phyloP scores from a whole-genome alignment of 306 rosid species.

The Delonix regia region DNA sequence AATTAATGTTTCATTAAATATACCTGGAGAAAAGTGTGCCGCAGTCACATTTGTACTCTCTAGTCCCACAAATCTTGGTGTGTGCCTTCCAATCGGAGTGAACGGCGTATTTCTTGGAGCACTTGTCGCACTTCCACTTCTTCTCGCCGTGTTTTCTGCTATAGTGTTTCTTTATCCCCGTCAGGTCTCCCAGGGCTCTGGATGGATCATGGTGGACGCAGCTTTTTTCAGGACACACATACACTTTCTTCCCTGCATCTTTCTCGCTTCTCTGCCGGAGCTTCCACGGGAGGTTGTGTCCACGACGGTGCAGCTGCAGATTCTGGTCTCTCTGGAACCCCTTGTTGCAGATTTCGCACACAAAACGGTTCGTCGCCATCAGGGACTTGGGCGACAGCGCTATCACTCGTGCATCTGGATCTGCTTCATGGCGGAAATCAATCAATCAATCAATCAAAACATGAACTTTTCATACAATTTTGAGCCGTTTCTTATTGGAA shows the following conservation, averaged over 20 bases:
- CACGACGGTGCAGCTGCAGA: slow-evolving; percentile 10
- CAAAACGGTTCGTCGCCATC: background rate
- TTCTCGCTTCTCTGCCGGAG: slow-evolving; percentile 57
- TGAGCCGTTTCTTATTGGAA: no score
- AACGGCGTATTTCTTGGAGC: slow-evolving; percentile 9
- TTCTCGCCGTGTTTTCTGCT: background rate
- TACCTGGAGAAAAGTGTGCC: slow-evolving; percentile 76
- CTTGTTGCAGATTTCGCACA: slow-evolving; percentile 2
- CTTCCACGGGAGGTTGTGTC: background rate
- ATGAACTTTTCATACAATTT: background rate
- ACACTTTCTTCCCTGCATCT: slow-evolving; percentile 72
- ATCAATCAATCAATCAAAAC: no score
- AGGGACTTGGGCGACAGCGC: background rate
- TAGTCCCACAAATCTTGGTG: background rate
- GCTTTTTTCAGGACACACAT: slow-evolving; percentile 83
- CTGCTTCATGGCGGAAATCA: background rate
- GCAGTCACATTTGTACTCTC: background rate
- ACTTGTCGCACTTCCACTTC: background rate
- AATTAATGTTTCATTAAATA: background rate
- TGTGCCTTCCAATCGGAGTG: slow-evolving; percentile 6
- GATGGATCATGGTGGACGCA: slow-evolving; percentile 87
- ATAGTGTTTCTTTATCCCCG: background rate
- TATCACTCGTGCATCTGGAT: background rate
- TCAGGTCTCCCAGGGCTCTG: slow-evolving; percentile 31
- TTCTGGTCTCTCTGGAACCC: slow-evolving; percentile 9